Evolutionary conservation across 495 filamentous ascomycete species (phyloP).

Genomic region (Parathielavia appendiculata): DNA sequence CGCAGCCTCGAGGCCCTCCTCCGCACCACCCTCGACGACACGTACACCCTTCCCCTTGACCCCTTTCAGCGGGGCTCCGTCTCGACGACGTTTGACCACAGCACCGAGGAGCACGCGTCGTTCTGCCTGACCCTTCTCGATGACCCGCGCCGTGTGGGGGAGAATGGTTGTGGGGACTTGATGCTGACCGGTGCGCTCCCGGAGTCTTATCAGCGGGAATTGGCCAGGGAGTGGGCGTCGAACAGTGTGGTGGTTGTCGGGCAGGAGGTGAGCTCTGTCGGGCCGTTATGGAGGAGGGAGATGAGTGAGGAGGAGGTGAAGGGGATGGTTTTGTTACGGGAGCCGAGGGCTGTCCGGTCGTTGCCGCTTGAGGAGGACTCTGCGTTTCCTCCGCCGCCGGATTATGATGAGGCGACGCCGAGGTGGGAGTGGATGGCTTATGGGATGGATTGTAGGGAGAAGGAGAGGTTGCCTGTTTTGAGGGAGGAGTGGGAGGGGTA

Average conservation of each 20-base stretch:
- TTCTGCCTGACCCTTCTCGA: constrained; percentile 1
- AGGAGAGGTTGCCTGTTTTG: not conserved
- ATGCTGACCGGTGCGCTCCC: not conserved
- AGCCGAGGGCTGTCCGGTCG: not conserved
- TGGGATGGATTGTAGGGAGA: not conserved
- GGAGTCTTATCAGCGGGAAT: not conserved
- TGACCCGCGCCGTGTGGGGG: not conserved
- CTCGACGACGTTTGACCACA: constrained; percentile 8
- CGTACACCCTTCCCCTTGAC: constrained; percentile 10
- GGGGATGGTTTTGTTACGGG: not conserved
- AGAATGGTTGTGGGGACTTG: not conserved
- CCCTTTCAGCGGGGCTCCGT: not conserved
- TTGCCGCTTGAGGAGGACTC: constrained; percentile 9
- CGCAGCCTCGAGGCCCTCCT: constrained; percentile 4
- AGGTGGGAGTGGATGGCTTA: not conserved
- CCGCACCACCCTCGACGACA: constrained; percentile 15
- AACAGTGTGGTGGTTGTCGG: not conserved
- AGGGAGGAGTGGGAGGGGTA: not conserved
- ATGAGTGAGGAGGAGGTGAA: not conserved
- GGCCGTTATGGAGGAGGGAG: not conserved
- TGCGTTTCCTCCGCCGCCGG: not conserved
- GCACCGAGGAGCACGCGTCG: not conserved
- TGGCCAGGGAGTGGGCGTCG: not conserved
- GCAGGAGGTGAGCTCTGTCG: not conserved
- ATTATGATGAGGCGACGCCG: not conserved